Evolutionary conservation across 2,329 filamentous ascomycete species (phyloP).

Genomic region (Fusarium palustre): DNA sequence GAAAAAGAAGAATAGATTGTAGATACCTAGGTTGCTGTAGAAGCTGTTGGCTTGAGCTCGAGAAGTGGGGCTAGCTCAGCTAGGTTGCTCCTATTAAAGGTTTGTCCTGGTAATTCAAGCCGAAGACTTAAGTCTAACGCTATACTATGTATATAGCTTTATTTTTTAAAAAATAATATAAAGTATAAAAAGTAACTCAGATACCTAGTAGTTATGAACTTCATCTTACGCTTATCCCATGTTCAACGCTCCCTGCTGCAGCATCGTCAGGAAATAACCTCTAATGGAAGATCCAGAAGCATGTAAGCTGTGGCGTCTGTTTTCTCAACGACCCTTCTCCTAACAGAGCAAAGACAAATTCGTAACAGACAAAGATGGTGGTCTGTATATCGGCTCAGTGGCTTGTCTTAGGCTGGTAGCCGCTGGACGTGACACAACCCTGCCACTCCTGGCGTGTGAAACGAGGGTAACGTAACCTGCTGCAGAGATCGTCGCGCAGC

Average conservation of each 20-base stretch:
- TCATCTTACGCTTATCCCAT: neutral
- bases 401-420: slow-evolving; percentile 28
- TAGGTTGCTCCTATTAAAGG: neutral
- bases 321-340: neutral
- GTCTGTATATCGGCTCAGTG: slow-evolving; percentile 1
- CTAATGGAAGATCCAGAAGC: neutral
- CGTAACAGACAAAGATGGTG: slow-evolving; percentile 23
- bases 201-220: too few species aligned
- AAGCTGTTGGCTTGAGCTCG: slow-evolving; percentile 2
- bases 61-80: neutral
- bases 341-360: slow-evolving; percentile 13
- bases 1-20: slow-evolving; percentile 22
- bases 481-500: slow-evolving; percentile 38
- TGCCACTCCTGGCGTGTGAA: slow-evolving; percentile 36
- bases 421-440: slow-evolving; percentile 31
- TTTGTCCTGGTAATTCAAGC: too few species aligned
- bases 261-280: neutral
- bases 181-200: too few species aligned
- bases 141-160: too few species aligned
- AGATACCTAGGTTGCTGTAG: neutral
- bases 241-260: neutral
- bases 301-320: slow-evolving; percentile 15
- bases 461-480: slow-evolving; percentile 42
- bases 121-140: too few species aligned
- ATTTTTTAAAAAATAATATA: too few species aligned